phyloP scores from a whole-genome alignment of 2,329 filamentous ascomycete genomes.

The Diplodia intermedia region DNA sequence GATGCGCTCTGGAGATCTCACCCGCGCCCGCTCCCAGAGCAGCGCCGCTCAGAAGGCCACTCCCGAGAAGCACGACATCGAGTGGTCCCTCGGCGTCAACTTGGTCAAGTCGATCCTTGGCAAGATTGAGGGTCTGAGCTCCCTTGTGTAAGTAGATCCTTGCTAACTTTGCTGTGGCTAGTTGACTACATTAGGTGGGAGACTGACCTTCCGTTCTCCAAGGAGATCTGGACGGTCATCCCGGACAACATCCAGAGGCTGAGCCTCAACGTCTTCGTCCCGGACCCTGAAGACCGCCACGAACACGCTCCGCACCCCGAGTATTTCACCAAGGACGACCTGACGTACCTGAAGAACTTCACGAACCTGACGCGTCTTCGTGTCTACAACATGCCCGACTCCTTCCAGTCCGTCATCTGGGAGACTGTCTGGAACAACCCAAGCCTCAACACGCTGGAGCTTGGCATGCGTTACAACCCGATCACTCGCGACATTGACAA shows the following conservation, averaged over 20 bases:
- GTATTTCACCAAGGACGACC: slow-evolving; percentile 39
- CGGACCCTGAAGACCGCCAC: slow-evolving; percentile 36
- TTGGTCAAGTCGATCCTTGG: slow-evolving; percentile 37
- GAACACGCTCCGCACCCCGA: slow-evolving; percentile 34
- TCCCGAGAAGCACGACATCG: slow-evolving; percentile 17
- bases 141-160: slow-evolving; percentile 40
- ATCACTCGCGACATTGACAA: slow-evolving; percentile 40
- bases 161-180: not conserved
- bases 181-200: slow-evolving; percentile 40
- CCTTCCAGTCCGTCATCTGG: slow-evolving; percentile 43
- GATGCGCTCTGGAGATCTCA: slow-evolving; percentile 6
- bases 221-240: slow-evolving; percentile 38
- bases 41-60: slow-evolving; percentile 9
- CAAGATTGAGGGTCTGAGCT: slow-evolving; percentile 38
- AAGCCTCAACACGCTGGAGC: slow-evolving; percentile 40
- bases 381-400: slow-evolving; percentile 41
- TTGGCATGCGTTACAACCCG: slow-evolving; percentile 41
- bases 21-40: slow-evolving; percentile 30
- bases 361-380: slow-evolving; percentile 41
- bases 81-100: slow-evolving; percentile 37
- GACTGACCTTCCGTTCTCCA: slow-evolving; percentile 40
- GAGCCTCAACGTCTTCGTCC: slow-evolving; percentile 41
- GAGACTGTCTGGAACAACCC: slow-evolving; percentile 42
- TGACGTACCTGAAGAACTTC: slow-evolving; percentile 40
- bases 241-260: slow-evolving; percentile 40